phyloP scores from a whole-genome alignment of 2,329 filamentous ascomycete species.

The Hypoxylon sp. region DNA sequence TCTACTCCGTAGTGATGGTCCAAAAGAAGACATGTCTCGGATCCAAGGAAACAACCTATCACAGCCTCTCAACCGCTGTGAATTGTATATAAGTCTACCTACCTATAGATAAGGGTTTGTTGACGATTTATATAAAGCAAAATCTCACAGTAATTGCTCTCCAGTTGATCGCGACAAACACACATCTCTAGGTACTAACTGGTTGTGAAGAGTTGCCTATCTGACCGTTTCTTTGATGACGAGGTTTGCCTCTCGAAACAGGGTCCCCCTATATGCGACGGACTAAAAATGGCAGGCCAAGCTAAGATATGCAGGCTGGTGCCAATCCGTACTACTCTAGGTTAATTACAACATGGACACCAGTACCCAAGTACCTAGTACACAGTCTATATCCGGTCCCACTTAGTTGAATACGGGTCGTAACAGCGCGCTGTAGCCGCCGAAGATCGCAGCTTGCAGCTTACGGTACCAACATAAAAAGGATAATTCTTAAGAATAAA shows the following conservation, averaged over 20 bases:
- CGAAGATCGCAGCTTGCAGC: constrained; percentile 48
- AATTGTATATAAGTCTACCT: not conserved
- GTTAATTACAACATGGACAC: constrained; percentile 31
- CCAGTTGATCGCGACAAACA: constrained; percentile 10
- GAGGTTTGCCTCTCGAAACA: constrained; percentile 42
- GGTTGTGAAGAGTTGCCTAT: not conserved
- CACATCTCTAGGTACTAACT: not conserved
- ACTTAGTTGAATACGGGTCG: constrained; percentile 44
- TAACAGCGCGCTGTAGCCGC: constrained; percentile 49
- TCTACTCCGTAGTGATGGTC: constrained; percentile 26
- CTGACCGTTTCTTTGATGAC: constrained; percentile 12
- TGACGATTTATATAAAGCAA: constrained; percentile 8
- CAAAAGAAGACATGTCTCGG: constrained; percentile 22
- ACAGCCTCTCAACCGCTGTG: not conserved
- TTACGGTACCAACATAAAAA: constrained; percentile 16
- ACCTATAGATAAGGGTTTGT: not conserved
- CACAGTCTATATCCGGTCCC: constrained; percentile 47
- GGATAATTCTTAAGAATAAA: constrained; percentile 11
- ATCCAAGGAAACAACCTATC: constrained; percentile 5
- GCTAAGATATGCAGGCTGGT: constrained; percentile 38
- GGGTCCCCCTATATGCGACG: constrained; percentile 34
- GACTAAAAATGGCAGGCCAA: constrained; percentile 44
- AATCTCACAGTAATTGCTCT: not conserved
- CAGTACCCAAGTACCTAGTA: constrained; percentile 42
- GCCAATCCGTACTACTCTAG: constrained; percentile 34